Base-by-base conservation (phyloP, 2,329 filamentous ascomycete species). In the Monosporascus cannonballus region DNA sequence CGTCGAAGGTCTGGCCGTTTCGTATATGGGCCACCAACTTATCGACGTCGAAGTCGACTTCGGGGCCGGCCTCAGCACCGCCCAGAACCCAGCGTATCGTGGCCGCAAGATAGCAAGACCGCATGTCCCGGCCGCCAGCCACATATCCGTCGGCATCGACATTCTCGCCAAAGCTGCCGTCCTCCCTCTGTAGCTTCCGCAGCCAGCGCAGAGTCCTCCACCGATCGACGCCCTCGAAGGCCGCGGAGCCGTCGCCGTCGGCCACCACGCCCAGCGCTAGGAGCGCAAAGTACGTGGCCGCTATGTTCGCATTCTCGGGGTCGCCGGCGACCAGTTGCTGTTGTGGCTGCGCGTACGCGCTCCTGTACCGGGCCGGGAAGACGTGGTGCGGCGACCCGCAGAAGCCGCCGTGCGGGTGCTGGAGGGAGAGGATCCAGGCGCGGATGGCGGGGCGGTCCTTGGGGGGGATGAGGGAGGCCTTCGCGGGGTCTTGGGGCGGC, bases 121-220 rank as follows among this genome's bases (percentile, higher is more conserved):
- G 79, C 73, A 91, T 87, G 70, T 99, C 94, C 51, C 82, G 80
- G 0, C 90, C 90, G 0, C 93, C 93, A 37, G 85, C 81, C n/a
- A 93, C 63, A 63, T 71, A 59, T 66, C 76, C 75, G 14, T 73
- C 67, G 60, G 82, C 80, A 4, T 78, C 80, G 3, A 93, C 66
- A 1, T 89, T 81, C 70, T 99, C 92, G 0, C 92, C 94, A 68
- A 99, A 97, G 62, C 91, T 95, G 2, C 94, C 94, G 67, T 97
- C 89, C 0, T 74, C 70, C 25, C 91, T 81, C 74, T 99, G 94
- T 68, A 97, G 71, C 49, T 69, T 78, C 51, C 74, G 78, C 58
- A 99, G 71, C 91, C 93, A 96, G 41, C 70, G 64, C 59, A 97
- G 69, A 55, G 88, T 87, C 54, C 81, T 80, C 41, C 64, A 73